These are phyloP conservation scores for Sugiyamaella japonica DNA, from an alignment of 1,139 yeast genomes.

Conservation along the genomic window DNA sequence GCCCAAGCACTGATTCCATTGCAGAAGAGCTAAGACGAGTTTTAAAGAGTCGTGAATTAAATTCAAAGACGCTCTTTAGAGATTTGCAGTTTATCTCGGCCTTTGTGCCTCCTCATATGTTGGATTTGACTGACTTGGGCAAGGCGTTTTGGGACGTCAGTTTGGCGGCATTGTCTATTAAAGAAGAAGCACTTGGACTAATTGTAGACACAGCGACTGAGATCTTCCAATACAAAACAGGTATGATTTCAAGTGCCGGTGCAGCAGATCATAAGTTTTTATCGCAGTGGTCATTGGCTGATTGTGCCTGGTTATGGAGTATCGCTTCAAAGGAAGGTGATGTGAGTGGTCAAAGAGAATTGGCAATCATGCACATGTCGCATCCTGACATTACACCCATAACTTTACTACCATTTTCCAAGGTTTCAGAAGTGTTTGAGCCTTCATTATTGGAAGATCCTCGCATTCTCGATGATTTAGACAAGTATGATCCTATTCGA, in stretches of 20 bases:
- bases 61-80: constrained; percentile 39
- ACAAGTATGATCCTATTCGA: constrained; percentile 37
- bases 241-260: constrained; percentile 14
- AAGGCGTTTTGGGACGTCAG: constrained; percentile 44
- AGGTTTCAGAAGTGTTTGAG: constrained; percentile 31
- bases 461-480: constrained; percentile 29
- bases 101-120: constrained; percentile 38
- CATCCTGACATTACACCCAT: constrained; percentile 37
- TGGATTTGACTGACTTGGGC: constrained; percentile 39
- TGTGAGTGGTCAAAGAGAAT: constrained; percentile 36
- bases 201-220: constrained; percentile 40
- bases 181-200: constrained; percentile 37
- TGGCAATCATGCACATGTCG: constrained; percentile 38
- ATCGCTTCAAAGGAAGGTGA: constrained; percentile 39
- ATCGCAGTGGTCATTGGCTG: constrained; percentile 32
- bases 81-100: constrained; percentile 42
- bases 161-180: constrained; percentile 40
- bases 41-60: constrained; percentile 31
- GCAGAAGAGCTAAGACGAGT: constrained; percentile 38
- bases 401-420: constrained; percentile 33
- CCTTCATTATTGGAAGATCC: constrained; percentile 31
- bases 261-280: constrained; percentile 25
- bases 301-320: constrained; percentile 37
- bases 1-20: constrained; percentile 40
- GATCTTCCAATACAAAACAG: constrained; percentile 36